Evolutionary conservation across 257 asterid genomes (phyloP).

Genomic region (Salvia hispanica): DNA sequence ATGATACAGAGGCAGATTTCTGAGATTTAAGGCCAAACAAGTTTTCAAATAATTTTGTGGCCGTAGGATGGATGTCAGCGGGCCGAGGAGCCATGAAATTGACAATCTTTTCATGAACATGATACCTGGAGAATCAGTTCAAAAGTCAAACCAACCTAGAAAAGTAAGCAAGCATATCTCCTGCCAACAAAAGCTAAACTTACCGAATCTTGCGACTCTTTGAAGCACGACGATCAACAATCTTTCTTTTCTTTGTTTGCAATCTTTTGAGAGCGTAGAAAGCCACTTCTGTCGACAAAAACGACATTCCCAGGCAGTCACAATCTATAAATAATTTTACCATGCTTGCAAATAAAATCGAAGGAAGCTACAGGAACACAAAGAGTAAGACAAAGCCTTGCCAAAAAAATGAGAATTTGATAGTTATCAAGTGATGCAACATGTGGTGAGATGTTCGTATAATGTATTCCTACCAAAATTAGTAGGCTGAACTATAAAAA

Average conservation of each 20-base stretch:
- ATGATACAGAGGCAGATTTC: slow-evolving; percentile 40
- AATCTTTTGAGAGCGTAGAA: slow-evolving; percentile 73
- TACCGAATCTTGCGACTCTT: slow-evolving; percentile 94
- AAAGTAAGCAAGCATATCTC: neutral
- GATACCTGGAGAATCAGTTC: slow-evolving; percentile 57
- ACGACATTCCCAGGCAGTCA: slow-evolving; percentile 12
- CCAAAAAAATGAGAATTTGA: neutral
- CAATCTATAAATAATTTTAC: neutral
- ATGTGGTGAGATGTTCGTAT: neutral
- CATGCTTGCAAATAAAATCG: too few species aligned
- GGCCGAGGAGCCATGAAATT: slow-evolving; percentile 90
- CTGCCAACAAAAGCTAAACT: slow-evolving; percentile 26
- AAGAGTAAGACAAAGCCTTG: neutral
- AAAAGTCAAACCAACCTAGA: neutral
- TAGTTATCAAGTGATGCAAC: slow-evolving; percentile 2
- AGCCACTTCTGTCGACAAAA: slow-evolving; percentile 61
- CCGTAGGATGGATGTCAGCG: slow-evolving; percentile 56
- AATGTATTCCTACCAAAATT: neutral
- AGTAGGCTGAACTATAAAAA: slow-evolving; percentile 1
- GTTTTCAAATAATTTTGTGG: slow-evolving; percentile 57
- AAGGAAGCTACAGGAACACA: too few species aligned
- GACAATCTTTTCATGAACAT: slow-evolving; percentile 85
- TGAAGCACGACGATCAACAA: slow-evolving; percentile 91
- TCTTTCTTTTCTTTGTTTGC: slow-evolving; percentile 85
- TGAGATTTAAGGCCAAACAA: slow-evolving; percentile 66